These are phyloP conservation scores for Papiliotrema laurentii DNA, from an alignment of 1,284 basidiomycete genomes.

Conservation along the genomic window DNA sequence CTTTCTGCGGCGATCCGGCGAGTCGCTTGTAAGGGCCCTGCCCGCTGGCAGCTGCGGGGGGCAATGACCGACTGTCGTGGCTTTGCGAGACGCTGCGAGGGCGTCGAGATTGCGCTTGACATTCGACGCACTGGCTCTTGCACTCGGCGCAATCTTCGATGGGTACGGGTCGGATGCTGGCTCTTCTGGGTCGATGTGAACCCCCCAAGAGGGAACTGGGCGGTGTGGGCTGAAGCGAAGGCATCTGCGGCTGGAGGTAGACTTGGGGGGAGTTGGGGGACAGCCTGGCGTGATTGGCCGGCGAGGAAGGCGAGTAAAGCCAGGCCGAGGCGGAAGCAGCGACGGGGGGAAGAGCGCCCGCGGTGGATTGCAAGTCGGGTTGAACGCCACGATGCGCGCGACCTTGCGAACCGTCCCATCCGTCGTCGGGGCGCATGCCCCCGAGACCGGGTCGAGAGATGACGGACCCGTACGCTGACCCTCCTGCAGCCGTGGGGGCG, in stretches of 20 bases:
- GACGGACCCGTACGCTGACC: background rate
- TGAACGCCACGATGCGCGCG: slow-evolving; percentile 19
- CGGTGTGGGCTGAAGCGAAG: background rate
- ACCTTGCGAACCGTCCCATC: slow-evolving; percentile 28
- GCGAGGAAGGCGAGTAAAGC: slow-evolving; percentile 16
- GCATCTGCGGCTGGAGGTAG: background rate
- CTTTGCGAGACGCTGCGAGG: background rate
- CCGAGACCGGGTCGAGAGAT: slow-evolving; percentile 5
- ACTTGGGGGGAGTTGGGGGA: slow-evolving; percentile 8
- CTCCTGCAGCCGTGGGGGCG: too few relatives aligned
- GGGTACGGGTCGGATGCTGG: background rate
- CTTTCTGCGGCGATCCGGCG: background rate
- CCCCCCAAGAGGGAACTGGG: background rate
- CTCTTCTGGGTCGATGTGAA: background rate
- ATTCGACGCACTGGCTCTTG: background rate
- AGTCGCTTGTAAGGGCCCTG: background rate
- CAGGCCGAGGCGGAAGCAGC: slow-evolving; percentile 2
- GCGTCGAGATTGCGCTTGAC: background rate
- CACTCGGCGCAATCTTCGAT: background rate
- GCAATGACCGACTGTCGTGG: background rate
- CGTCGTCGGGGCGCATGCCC: slow-evolving; percentile 19
- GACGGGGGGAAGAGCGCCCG: slow-evolving; percentile 15
- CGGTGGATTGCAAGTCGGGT: slow-evolving; percentile 25
- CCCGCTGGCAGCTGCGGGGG: background rate
- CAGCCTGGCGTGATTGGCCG: slow-evolving; percentile 24